Evolutionary conservation across 345 rosid genomes (phyloP), one percentile per base, ranked within the genome.

Genomic region (Barbarea vulgaris): DNA sequence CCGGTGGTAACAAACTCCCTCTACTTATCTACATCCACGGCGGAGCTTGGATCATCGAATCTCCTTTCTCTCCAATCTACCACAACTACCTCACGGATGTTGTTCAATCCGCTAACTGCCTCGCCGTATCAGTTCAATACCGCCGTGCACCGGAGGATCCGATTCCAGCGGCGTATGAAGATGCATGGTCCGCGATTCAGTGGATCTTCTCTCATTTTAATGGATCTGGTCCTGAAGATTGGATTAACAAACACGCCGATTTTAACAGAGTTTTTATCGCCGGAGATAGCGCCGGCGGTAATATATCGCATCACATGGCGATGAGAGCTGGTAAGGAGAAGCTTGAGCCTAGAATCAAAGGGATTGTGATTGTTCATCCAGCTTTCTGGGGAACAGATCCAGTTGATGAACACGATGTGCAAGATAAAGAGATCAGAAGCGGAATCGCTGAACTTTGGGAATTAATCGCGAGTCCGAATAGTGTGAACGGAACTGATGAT

Each of bases 1-100:
- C 19, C n/a, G 53, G 62, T 0, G 53, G 62, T 0, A 19, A 30
- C 44, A 72, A 85, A 15, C 63, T 85, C 9, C 87, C 87, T 24
- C 53, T 88, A 36, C 81, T 86, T 0, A 75, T 86, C 64, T 85
- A 83, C 81, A 83, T 88, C 74, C 87, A 82, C 51, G 90, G 89
- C 10, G 89, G 90, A 7, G 88, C 69, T 30, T 88, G 84, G 70
- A 79, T 83, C 68, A 11, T 82, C 67, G 80, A 80, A 3, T 82
- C 88, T 0, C 81, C 93, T 0, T 84, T 82, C 81, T 67, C 72
- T 1, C 33, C 52, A 5, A 69, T 53, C 2, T 80, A 81, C 83
- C 82, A 80, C 39, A 73, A 27, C 31, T 82, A 65, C 76, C 5
- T 83, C 0, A 72, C 63, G 13, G 64, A 73, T 1, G 33, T 84